phyloP scores from a whole-genome alignment of 768 basidiomycete species.

The Rhodotorula babjevae region DNA sequence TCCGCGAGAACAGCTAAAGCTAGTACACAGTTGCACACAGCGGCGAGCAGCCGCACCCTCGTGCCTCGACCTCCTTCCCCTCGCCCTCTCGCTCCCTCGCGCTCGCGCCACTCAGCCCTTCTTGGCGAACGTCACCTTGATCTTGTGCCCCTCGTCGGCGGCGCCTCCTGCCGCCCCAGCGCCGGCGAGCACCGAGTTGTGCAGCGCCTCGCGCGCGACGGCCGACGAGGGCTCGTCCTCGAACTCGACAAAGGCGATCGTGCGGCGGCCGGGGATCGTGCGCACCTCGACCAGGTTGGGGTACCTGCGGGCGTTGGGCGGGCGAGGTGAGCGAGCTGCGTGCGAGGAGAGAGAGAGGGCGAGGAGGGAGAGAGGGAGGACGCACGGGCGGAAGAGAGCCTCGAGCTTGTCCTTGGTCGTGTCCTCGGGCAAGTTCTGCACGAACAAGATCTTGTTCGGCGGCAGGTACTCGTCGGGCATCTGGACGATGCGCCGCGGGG shows the following conservation, averaged over 20 bases:
- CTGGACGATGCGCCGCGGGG: conserved; percentile 59
- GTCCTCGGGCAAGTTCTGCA: conserved; percentile 90
- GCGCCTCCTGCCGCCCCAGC: not conserved
- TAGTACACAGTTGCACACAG: no score
- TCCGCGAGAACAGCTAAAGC: no score
- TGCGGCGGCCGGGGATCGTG: conserved; percentile 93
- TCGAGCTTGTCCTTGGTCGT: conserved; percentile 89
- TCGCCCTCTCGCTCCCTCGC: no score
- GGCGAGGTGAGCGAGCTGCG: not conserved
- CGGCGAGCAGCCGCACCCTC: no score
- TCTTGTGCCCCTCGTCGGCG: conserved; percentile 87
- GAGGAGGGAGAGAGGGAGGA: not conserved
- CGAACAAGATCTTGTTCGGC: conserved; percentile 96
- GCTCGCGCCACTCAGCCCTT: conserved; percentile 9
- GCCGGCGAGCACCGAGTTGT: conserved; percentile 96
- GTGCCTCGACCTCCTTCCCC: no score
- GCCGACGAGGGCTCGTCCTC: conserved; percentile 85
- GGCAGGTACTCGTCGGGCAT: conserved; percentile 99
- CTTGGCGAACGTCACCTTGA: conserved; percentile 64
- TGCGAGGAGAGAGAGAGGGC: conserved; percentile 1
- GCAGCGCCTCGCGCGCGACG: conserved; percentile 87
- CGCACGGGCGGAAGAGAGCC: conserved; percentile 83
- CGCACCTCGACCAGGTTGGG: conserved; percentile 95
- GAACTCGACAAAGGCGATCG: conserved; percentile 98
- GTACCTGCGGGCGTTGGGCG: conserved; percentile 56